Evolutionary conservation across 257 asterid species (phyloP).

Genomic region (Schizonepeta tenuifolia): DNA sequence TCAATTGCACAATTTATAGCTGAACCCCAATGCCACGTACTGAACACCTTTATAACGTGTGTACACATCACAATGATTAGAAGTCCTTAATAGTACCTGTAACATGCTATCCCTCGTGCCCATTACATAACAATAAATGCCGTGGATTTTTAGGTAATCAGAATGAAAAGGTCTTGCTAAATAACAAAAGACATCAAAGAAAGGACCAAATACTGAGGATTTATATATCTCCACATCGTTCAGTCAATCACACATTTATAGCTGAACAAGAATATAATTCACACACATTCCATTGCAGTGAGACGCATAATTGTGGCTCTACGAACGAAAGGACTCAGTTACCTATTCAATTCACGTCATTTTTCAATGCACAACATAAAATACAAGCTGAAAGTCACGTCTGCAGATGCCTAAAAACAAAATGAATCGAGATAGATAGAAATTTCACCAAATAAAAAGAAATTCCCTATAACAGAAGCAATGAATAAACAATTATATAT

Average conservation of each 20-base stretch:
- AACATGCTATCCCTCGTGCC: no score
- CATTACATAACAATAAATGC: no score
- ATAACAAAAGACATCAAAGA: no score
- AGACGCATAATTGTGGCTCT: not conserved
- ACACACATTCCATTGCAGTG: not conserved
- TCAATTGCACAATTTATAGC: not conserved
- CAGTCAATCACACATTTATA: slow-evolving; percentile 4
- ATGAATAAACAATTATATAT: not conserved
- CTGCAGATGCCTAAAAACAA: slow-evolving; percentile 19
- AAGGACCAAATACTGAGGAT: no score
- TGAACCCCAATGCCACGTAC: no score
- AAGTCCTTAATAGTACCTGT: no score
- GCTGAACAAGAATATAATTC: not conserved
- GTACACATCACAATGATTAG: no score
- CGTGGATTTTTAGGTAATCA: no score
- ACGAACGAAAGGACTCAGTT: not conserved
- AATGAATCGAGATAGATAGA: not conserved
- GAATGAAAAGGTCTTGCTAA: no score
- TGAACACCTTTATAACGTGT: no score
- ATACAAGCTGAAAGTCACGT: slow-evolving; percentile 26
- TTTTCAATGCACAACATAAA: slow-evolving; percentile 20
- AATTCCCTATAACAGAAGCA: not conserved
- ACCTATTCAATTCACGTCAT: not conserved
- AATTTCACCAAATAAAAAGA: not conserved
- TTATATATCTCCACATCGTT: no score